These are phyloP conservation scores for Salisapilia sapeloensis DNA, from an alignment of 352 stramenopile genomes.

Conservation along the genomic window DNA sequence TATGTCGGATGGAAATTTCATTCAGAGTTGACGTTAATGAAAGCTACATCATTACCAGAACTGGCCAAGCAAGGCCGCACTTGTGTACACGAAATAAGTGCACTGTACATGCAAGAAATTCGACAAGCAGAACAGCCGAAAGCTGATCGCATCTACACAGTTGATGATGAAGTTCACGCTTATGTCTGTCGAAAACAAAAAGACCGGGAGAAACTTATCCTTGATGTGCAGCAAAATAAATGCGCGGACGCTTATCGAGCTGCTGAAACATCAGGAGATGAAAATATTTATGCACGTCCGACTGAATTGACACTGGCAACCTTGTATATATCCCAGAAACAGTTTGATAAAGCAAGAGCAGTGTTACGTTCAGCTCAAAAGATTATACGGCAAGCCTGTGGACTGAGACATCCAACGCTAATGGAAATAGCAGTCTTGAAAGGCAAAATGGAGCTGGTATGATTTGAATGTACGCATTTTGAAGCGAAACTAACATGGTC, in stretches of 20 bases:
- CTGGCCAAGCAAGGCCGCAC: too few relatives aligned
- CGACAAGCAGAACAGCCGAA: too few relatives aligned
- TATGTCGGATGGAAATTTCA: conserved; percentile 12
- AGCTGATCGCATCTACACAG: too few relatives aligned
- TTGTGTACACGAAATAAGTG: too few relatives aligned
- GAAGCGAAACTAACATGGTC: background rate
- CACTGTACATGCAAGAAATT: too few relatives aligned
- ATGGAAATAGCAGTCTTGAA: conserved; percentile 28
- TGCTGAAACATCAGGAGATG: conserved; percentile 15
- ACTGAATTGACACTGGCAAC: conserved; percentile 29
- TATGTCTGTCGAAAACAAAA: conserved; percentile 21
- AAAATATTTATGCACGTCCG: conserved; percentile 19
- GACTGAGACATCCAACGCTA: conserved; percentile 27
- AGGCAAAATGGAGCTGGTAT: conserved; percentile 7
- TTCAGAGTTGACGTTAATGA: too few relatives aligned
- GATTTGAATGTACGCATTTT: too few relatives aligned
- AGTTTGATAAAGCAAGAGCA: conserved; percentile 20
- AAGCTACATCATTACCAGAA: too few relatives aligned
- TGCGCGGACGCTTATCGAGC: conserved; percentile 25
- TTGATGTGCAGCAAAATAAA: conserved; percentile 32
- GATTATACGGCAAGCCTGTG: conserved; percentile 15
- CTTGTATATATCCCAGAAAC: conserved; percentile 42
- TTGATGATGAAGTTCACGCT: conserved; percentile 25
- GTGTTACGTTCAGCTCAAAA: conserved; percentile 13
- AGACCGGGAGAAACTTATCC: conserved; percentile 30